These are phyloP conservation scores for Endocarpon pusillum DNA, from an alignment of 495 filamentous ascomycete species.

Conservation along the genomic window DNA sequence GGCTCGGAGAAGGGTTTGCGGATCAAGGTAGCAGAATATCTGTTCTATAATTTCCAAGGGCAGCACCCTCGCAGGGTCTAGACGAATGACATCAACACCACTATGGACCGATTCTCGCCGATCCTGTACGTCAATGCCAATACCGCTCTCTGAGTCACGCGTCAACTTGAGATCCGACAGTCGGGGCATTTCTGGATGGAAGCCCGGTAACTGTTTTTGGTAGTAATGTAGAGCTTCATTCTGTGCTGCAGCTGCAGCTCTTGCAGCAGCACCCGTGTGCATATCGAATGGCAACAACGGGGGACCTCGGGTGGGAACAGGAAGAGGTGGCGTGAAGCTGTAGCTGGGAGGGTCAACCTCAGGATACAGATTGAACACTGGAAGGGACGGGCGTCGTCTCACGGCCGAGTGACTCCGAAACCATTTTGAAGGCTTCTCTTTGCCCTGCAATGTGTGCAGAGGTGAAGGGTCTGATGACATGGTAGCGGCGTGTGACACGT, in stretches of 20 bases:
- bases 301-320: constrained; percentile 22
- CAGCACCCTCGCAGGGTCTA: constrained; percentile 50
- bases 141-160: constrained; percentile 59
- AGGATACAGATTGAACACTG: neutral
- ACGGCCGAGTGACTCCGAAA: neutral
- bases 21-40: constrained; percentile 56
- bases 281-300: constrained; percentile 23
- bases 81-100: constrained; percentile 23
- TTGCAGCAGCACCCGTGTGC: constrained; percentile 50
- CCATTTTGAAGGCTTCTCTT: too few species aligned
- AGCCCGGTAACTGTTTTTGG: constrained; percentile 20
- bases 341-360: constrained; percentile 13
- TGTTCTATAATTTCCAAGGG: constrained; percentile 58
- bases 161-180: constrained; percentile 19
- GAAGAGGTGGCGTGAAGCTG: constrained; percentile 17
- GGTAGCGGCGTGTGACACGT: neutral
- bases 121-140: constrained; percentile 53
- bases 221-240: constrained; percentile 40
- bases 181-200: too few species aligned
- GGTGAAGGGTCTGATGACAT: too few species aligned
- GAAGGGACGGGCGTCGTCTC: neutral
- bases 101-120: constrained; percentile 23
- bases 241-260: constrained; percentile 51
- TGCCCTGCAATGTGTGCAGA: too few species aligned
- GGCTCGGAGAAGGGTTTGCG: constrained; percentile 39